These are phyloP conservation scores for Dryas integrifolia DNA, from an alignment of 331 rosid genomes.

Conservation along the genomic window DNA sequence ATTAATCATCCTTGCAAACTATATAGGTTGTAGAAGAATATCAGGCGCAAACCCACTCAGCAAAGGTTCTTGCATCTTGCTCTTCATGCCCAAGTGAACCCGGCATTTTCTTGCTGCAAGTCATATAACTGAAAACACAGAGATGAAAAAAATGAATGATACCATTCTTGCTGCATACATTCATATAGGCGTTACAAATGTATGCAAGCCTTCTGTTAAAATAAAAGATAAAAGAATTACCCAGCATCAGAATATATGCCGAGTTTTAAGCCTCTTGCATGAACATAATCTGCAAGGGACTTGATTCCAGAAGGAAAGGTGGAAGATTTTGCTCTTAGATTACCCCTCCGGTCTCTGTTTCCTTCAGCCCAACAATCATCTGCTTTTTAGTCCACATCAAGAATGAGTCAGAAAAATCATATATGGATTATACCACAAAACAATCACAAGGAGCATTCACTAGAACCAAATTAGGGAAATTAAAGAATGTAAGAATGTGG, in stretches of 20 bases:
- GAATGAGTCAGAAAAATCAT: not conserved
- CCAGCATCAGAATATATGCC: conserved; percentile 34
- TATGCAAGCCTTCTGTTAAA: no score
- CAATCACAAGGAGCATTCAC: not conserved
- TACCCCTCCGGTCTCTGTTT: conserved; percentile 21
- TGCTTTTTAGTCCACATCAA: not conserved
- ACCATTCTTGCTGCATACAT: not conserved
- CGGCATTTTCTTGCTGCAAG: conserved; percentile 33
- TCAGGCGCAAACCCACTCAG: conserved; percentile 17
- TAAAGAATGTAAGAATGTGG: not conserved
- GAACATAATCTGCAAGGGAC: conserved; percentile 27
- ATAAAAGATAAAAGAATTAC: not conserved
- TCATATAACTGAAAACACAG: conserved; percentile 6
- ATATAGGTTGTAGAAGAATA: not conserved
- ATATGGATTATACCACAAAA: no score
- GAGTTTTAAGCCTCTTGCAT: conserved; percentile 25
- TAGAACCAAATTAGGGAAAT: no score
- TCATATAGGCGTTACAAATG: no score
- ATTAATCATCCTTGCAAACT: not conserved
- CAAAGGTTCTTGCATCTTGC: conserved; percentile 30
- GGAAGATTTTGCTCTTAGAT: conserved; percentile 19
- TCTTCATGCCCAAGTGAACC: conserved; percentile 32
- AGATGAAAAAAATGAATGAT: not conserved
- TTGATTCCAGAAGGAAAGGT: conserved; percentile 33
- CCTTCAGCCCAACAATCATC: conserved; percentile 30